These are phyloP conservation scores for Magnusiomyces fungicola DNA, from an alignment of 1,139 yeast species.

Conservation along the genomic window DNA sequence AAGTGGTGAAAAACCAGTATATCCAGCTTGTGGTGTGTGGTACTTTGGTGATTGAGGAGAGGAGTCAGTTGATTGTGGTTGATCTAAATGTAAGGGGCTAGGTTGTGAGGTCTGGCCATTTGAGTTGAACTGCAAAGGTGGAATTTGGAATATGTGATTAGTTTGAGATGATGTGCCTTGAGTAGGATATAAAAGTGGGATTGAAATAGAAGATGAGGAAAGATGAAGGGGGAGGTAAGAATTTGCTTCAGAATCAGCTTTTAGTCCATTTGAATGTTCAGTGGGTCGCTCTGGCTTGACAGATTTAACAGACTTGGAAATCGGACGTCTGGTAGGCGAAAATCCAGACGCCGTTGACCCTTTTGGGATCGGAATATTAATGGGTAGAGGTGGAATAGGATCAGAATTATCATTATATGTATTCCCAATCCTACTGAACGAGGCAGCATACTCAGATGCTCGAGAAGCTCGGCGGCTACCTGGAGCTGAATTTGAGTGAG, in stretches of 20 bases:
- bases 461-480: not conserved
- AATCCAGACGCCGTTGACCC: not conserved
- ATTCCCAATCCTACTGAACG: not conserved
- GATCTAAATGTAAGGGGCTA: too few species aligned
- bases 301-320: not conserved
- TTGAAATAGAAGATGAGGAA: not conserved
- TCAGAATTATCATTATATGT: not conserved
- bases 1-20: not conserved
- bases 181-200: too few species aligned
- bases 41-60: not conserved
- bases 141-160: too few species aligned
- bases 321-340: not conserved
- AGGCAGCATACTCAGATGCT: not conserved
- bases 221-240: not conserved
- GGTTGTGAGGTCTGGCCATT: too few species aligned
- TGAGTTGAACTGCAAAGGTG: too few species aligned
- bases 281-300: not conserved
- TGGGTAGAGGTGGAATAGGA: not conserved
- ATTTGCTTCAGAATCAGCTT: not conserved
- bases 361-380: not conserved
- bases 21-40: not conserved
- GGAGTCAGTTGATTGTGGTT: conserved; percentile 5
- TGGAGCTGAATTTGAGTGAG: not conserved
- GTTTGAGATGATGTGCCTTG: too few species aligned
- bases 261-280: not conserved